Percentiles rank a stretch among this genome's conserved stretches.
phyloP scores from a whole-genome alignment of 2,329 filamentous ascomycete species.

The Colletotrichum theobromicola region DNA sequence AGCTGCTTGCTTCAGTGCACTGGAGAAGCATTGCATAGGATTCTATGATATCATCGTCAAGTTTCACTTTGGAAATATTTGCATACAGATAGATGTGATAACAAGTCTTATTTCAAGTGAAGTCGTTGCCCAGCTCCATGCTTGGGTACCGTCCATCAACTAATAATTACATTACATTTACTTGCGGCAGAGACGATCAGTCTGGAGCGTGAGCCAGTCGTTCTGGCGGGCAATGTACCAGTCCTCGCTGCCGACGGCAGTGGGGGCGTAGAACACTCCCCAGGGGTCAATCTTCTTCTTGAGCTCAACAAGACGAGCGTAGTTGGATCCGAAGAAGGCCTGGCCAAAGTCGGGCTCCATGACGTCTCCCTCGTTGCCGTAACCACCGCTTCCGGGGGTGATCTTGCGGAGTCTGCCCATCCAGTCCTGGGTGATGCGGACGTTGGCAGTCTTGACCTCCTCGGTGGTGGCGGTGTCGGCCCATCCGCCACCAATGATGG shows the following conservation, averaged over 20 bases:
- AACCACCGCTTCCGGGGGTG: constrained; percentile 28
- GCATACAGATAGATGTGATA: background rate
- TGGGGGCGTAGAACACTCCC: constrained; percentile 31
- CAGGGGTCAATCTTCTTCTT: constrained; percentile 36
- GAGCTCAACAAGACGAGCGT: constrained; percentile 28
- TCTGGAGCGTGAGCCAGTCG: constrained; percentile 20
- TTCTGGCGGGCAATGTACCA: constrained; percentile 25
- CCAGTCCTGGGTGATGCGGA: constrained; percentile 34
- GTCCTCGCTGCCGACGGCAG: constrained; percentile 32
- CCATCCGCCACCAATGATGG: constrained; percentile 28
- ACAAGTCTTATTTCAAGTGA: background rate
- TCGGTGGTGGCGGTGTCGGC: background rate
- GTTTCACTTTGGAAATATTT: fast-evolving
- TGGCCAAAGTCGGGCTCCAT: constrained; percentile 34
- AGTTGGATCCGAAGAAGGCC: constrained; percentile 35
- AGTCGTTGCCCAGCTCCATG: background rate
- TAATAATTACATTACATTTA: background rate
- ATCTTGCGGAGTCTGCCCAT: constrained; percentile 33
- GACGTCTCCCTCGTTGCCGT: constrained; percentile 36
- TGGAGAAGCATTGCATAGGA: too few species aligned
- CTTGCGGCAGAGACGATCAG: constrained; percentile 11
- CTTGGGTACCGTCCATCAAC: background rate
- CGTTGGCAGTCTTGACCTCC: constrained; percentile 24
- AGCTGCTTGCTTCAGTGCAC: too few species aligned
- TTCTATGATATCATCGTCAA: too few species aligned